phyloP scores from a whole-genome alignment of 306 rosid genomes.

The Lithocarpus polystachyus region DNA sequence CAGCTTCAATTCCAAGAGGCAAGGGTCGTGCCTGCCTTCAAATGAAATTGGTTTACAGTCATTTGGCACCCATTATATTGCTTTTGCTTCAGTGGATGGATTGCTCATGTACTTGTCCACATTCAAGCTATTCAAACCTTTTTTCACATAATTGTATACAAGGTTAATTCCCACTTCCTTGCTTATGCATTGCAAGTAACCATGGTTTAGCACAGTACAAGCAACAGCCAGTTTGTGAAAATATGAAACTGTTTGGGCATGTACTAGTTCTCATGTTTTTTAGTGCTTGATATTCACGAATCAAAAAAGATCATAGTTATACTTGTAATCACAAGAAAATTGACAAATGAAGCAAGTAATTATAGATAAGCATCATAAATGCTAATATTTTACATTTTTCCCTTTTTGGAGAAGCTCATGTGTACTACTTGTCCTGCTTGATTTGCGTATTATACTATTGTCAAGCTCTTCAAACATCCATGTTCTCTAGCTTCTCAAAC shows the following conservation, averaged over 20 bases:
- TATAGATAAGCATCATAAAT: neutral
- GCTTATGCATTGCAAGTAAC: neutral
- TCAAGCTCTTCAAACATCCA: too few relatives aligned
- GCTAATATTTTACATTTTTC: neutral
- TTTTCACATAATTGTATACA: conserved; percentile 52
- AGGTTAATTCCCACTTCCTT: conserved; percentile 40
- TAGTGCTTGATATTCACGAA: neutral
- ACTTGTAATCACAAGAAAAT: neutral
- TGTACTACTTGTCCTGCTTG: neutral
- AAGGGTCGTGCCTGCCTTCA: conserved; percentile 54
- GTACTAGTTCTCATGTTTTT: neutral
- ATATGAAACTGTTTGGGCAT: neutral
- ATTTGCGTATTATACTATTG: neutral
- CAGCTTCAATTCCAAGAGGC: conserved; percentile 61
- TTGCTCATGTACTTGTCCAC: conserved; percentile 53
- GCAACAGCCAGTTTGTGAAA: neutral
- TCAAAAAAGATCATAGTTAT: neutral
- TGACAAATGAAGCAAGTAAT: neutral
- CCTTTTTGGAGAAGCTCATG: neutral
- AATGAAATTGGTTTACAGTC: conserved; percentile 62
- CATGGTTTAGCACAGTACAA: neutral
- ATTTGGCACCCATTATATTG: conserved; percentile 58
- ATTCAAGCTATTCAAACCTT: conserved; percentile 48
- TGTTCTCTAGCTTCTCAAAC: too few relatives aligned
- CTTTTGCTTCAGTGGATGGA: conserved; percentile 61